Conservation (phyloP, 1,284 basidiomycete genomes). For the Taiwanofungus camphoratus region DNA sequence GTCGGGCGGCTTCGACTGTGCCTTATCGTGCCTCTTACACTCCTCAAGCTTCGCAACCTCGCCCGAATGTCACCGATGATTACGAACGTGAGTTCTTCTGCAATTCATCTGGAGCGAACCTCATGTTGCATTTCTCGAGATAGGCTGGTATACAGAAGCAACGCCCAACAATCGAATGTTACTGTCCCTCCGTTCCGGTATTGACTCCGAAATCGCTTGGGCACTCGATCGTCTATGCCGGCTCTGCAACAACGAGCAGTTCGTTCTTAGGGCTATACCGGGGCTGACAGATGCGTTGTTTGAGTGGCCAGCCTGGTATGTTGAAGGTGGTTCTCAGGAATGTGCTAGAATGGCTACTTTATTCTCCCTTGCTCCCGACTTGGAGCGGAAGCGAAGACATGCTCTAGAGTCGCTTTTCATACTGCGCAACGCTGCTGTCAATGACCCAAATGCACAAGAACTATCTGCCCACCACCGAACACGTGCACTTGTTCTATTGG, state of each 20-base stretch:
- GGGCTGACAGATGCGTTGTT: constrained; percentile 76
- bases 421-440: constrained; percentile 68
- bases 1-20: constrained; percentile 8
- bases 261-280: constrained; percentile 60
- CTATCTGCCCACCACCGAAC: constrained; percentile 56
- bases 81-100: constrained; percentile 56
- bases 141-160: constrained; percentile 78
- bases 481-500: constrained; percentile 51
- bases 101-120: neutral
- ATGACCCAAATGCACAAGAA: constrained; percentile 57
- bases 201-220: constrained; percentile 74
- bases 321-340: constrained; percentile 43
- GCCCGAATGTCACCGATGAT: constrained; percentile 59
- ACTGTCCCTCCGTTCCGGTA: constrained; percentile 71
- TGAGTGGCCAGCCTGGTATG: constrained; percentile 78
- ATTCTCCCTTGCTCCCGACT: constrained; percentile 50
- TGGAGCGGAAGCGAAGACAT: constrained; percentile 51
- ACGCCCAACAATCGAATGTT: constrained; percentile 75
- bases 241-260: constrained; percentile 70
- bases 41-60: constrained; percentile 17
- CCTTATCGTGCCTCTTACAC: constrained; percentile 14
- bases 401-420: constrained; percentile 73
- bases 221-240: constrained; percentile 74
- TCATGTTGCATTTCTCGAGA: neutral
- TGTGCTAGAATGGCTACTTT: constrained; percentile 36